Conservation (phyloP, 331 rosid species). For the Pyrus hybrid region DNA sequence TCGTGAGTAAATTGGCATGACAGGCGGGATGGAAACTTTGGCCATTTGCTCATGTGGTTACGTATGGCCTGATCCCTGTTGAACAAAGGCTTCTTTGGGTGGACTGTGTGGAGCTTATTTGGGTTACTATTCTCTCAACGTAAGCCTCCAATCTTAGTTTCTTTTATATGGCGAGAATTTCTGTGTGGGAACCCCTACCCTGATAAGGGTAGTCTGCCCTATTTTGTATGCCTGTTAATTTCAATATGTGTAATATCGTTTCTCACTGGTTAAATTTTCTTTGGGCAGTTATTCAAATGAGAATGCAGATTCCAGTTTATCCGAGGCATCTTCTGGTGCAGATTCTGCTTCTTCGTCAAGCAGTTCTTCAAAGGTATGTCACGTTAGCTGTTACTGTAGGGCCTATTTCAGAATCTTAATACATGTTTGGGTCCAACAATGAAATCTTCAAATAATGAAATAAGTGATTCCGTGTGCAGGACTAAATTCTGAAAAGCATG, state of each 20-base stretch:
- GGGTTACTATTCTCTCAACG: conserved; percentile 99
- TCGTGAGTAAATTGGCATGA: conserved; percentile 11
- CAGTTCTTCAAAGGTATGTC: conserved; percentile 38
- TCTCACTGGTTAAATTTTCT: not conserved
- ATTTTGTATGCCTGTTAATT: not conserved
- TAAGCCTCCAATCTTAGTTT: conserved; percentile 28
- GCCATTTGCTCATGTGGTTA: conserved; percentile 94
- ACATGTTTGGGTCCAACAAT: not conserved
- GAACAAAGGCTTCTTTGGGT: conserved; percentile 99
- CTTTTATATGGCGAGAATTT: conserved; percentile 1
- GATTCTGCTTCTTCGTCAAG: conserved; percentile 33
- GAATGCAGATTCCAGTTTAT: conserved; percentile 54
- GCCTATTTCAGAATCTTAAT: not conserved
- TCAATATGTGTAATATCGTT: not conserved
- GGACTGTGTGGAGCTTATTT: conserved; percentile 88
- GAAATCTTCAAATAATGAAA: not conserved
- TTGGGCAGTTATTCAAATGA: conserved; percentile 71
- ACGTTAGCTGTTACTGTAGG: not conserved
- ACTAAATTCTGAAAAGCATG: conserved; percentile 1
- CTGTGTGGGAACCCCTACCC: not conserved
- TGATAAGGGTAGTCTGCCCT: not conserved
- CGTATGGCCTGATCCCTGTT: conserved; percentile 85
- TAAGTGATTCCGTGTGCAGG: not conserved
- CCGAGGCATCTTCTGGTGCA: conserved; percentile 37
- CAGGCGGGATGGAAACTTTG: conserved; percentile 99